Conservation (phyloP, 176 grass and related monocot genomes). For the Aegilops bicornis region DNA sequence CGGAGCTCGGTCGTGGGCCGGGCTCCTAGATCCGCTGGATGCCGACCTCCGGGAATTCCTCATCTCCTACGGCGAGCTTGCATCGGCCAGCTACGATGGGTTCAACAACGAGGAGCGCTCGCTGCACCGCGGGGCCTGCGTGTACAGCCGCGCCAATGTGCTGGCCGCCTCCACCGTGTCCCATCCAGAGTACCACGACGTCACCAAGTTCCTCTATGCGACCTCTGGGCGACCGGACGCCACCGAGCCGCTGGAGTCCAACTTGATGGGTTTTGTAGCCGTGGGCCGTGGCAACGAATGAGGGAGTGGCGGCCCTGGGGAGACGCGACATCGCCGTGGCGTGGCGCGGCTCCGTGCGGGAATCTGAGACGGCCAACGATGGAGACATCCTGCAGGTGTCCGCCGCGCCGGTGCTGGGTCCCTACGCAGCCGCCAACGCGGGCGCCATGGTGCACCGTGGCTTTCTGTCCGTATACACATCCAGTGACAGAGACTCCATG, state of each 20-base stretch:
- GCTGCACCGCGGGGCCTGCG: constrained; percentile 48
- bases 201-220: constrained; percentile 78
- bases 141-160: constrained; percentile 34
- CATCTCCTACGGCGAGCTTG: constrained; percentile 69
- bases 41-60: constrained; percentile 56
- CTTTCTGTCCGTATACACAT: constrained; percentile 68
- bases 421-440: background rate
- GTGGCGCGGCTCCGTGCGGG: constrained; percentile 60
- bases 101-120: constrained; percentile 69
- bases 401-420: constrained; percentile 41
- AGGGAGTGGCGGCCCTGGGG: constrained; percentile 55
- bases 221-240: constrained; percentile 15
- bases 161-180: constrained; percentile 24
- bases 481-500: constrained; percentile 32
- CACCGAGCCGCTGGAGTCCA: constrained; percentile 30
- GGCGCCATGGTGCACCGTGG: constrained; percentile 48
- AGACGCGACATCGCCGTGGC: constrained; percentile 76
- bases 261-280: constrained; percentile 83
- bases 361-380: too few species aligned
- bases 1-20: constrained; percentile 51
- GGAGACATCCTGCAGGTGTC: constrained; percentile 58
- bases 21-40: constrained; percentile 66
- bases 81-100: constrained; percentile 54
- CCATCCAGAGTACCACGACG: constrained; percentile 33
- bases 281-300: constrained; percentile 79